phyloP scores from a whole-genome alignment of 495 filamentous ascomycete genomes.

The Trichoderma gamsii region DNA sequence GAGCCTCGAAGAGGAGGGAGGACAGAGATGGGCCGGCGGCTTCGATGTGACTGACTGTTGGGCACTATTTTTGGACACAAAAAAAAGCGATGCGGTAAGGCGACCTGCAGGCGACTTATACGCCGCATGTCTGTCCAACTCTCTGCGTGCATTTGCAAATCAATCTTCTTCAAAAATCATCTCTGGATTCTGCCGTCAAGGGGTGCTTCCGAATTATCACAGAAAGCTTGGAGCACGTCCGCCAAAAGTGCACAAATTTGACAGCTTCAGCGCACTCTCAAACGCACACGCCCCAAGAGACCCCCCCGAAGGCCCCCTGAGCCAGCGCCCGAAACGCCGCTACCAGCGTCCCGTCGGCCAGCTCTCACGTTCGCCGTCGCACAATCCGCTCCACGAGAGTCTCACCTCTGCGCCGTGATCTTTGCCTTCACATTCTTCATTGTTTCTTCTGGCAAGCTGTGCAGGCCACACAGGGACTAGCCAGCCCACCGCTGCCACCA shows the following conservation, averaged over 20 bases:
- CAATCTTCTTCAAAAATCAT: neutral
- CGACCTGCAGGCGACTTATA: neutral
- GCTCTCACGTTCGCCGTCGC: constrained; percentile 11
- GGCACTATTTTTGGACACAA: neutral
- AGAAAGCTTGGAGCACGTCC: neutral
- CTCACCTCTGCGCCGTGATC: constrained; percentile 10
- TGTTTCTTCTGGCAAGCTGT: neutral
- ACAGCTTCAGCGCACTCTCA: neutral
- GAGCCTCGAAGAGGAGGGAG: neutral
- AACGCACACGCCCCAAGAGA: neutral
- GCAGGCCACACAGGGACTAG: neutral
- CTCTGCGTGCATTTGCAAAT: neutral
- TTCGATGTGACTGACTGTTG: neutral
- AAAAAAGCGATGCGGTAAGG: neutral
- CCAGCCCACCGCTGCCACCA: neutral
- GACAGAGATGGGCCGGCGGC: neutral
- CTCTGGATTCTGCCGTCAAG: neutral
- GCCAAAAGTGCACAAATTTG: neutral
- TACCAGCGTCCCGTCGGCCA: neutral
- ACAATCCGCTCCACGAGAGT: constrained; percentile 12
- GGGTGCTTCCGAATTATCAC: neutral
- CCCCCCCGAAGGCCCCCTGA: neutral
- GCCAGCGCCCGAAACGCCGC: constrained; percentile 13
- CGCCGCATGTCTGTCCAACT: neutral
- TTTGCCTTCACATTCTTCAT: neutral